Base-by-base conservation (phyloP, 1,284 basidiomycete species). In the Clitocybe nebularis region DNA sequence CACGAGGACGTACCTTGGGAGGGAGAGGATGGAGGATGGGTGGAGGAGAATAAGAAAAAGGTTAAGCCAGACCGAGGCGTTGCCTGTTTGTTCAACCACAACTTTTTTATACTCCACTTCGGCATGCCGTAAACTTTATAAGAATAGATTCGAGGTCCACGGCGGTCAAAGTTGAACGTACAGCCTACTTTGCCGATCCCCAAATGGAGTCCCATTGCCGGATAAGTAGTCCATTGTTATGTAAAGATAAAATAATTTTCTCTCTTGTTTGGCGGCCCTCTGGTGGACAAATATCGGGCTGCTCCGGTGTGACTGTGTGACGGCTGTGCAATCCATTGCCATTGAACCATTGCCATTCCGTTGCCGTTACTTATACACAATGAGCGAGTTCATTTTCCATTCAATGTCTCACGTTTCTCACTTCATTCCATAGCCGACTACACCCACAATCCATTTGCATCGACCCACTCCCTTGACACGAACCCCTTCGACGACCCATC, bases 401-500 rank as follows among this genome's bases (percentile, higher is more conserved):
- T 21, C 24, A 8, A 5, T 16, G 9, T 25, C 3, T 10, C 26
- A 25, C 3, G 36, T 35, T 13, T 25, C 19, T 39, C 7, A 26
- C 17, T 22, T 39, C 36, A 36, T 40, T 23, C 11, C 13, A 29
- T 47, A 71, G 68, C 61, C 57, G 68, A 66, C 30, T 69, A 64
- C 49, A 71, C 67, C 45, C 74, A 85, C 58, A 89, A 90, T 54
- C 88, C 87, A 0, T 90, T 90, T 64, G 82, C 84, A 9, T 89
- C 88, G 3, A 79, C 82, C n/a, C 79, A 87, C 53, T 87, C 86
- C 2, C 79, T 90, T 37, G 87, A 89, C 59, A 71, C 77, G 44
- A 90, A 91, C 60, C 89, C 88, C 2, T 91, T 91, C 58, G 85
- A 89, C 52, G 87, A 91, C 71, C 86, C 87, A 25, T 26, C 51